Conservation (phyloP, 2,329 filamentous ascomycete genomes). For the Nannizzia gypsea region DNA sequence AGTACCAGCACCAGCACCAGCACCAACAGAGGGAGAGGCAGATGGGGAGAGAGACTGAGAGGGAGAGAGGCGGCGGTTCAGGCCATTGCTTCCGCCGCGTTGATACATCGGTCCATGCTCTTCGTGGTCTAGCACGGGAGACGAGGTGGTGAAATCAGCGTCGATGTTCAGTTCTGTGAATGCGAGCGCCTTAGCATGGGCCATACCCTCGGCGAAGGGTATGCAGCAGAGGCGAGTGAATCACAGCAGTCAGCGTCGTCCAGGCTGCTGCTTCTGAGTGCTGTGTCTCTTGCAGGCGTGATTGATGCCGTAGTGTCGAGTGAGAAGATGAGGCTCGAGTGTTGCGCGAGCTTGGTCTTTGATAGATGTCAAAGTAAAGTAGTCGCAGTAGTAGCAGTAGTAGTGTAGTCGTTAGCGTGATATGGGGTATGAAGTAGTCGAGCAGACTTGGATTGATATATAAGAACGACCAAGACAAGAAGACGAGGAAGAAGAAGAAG, state of each 20-base stretch:
- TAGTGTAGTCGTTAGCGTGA: too few relatives aligned
- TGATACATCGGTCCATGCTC: slow-evolving; percentile 4
- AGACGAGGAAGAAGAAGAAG: not conserved
- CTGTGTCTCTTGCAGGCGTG: not conserved
- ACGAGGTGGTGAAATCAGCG: slow-evolving; percentile 4
- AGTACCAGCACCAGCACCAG: not conserved
- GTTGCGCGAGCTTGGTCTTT: too few relatives aligned
- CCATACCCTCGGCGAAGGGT: slow-evolving; percentile 10
- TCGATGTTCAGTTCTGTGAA: slow-evolving; percentile 9
- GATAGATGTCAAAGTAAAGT: too few relatives aligned
- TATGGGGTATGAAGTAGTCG: not conserved
- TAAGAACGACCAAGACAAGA: not conserved
- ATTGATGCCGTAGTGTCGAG: not conserved
- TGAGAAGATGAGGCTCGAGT: not conserved
- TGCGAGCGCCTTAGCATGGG: slow-evolving; percentile 9
- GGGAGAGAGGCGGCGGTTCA: not conserved
- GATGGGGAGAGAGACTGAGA: not conserved
- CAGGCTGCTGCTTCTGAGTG: not conserved
- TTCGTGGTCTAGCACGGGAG: not conserved
- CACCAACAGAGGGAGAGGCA: not conserved
- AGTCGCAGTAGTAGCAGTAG: not conserved
- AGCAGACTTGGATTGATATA: not conserved
- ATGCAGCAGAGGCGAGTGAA: not conserved
- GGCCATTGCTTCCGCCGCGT: not conserved
- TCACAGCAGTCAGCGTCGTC: not conserved